Conservation (phyloP, 805 yeast genomes). For the Ogataea nitratoaversa region DNA sequence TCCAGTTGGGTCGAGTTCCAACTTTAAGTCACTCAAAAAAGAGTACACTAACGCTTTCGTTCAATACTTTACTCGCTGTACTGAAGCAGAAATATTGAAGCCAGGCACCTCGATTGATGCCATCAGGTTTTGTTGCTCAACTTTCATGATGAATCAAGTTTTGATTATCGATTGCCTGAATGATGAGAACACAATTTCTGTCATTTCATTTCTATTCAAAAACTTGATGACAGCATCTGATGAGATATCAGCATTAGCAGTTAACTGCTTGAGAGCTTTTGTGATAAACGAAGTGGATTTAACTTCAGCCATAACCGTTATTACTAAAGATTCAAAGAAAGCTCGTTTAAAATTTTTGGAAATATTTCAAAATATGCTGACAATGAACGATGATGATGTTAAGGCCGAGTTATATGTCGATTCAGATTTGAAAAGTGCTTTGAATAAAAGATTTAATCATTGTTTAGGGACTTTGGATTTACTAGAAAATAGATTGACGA, state of each 20-base stretch:
- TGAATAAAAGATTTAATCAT: conserved; percentile 9
- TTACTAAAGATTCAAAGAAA: conserved; percentile 1
- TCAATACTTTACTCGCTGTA: conserved; percentile 9
- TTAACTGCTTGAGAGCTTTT: conserved; percentile 22
- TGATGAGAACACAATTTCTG: conserved; percentile 7
- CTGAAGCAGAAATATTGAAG: conserved; percentile 6
- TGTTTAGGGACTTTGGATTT: conserved; percentile 3
- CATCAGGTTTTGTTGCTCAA: conserved; percentile 21
- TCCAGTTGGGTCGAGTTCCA: neutral
- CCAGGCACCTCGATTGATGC: conserved; percentile 1
- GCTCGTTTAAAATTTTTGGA: neutral
- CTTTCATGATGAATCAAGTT: conserved; percentile 18
- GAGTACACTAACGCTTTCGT: conserved; percentile 18
- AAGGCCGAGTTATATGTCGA: conserved; percentile 9
- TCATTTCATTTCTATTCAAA: conserved; percentile 15
- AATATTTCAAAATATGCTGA: conserved; percentile 7
- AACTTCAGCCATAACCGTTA: neutral
- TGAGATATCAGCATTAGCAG: conserved; percentile 14
- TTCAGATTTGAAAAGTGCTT: conserved; percentile 2
- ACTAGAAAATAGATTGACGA: conserved; percentile 1
- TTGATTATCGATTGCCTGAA: conserved; percentile 7
- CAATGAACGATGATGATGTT: conserved; percentile 21
- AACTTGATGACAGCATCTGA: conserved; percentile 6
- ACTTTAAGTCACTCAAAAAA: conserved; percentile 10
- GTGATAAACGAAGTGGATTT: conserved; percentile 9